phyloP scores from a whole-genome alignment of 2,329 filamentous ascomycete genomes.

The Alternaria consortialis region DNA sequence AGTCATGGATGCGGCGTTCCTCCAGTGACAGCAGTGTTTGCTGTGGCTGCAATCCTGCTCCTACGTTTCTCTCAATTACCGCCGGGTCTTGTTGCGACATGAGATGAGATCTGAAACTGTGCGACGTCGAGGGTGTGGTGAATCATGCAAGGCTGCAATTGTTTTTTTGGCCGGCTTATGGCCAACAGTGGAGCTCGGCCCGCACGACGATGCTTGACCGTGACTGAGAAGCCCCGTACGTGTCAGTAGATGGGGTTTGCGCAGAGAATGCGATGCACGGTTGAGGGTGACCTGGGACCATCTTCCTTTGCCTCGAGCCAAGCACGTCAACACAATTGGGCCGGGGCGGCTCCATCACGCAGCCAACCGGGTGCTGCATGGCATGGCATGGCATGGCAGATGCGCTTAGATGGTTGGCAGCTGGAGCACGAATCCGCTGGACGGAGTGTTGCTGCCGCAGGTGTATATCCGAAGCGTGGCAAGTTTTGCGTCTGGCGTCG shows the following conservation, averaged over 20 bases:
- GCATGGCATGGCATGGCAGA: constrained; percentile 9
- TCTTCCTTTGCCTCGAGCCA: constrained; percentile 12
- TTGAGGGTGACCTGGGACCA: constrained; percentile 16
- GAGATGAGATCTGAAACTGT: constrained; percentile 25
- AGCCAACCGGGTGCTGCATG: constrained; percentile 25
- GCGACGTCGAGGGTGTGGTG: constrained; percentile 17
- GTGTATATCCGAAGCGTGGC: constrained; percentile 31
- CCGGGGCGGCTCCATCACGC: constrained; percentile 27
- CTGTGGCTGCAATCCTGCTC: not conserved
- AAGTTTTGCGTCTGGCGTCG: constrained; percentile 21
- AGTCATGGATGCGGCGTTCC: constrained; percentile 21
- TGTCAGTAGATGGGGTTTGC: constrained; percentile 37
- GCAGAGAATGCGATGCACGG: constrained; percentile 35
- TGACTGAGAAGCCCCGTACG: constrained; percentile 16
- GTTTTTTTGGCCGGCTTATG: constrained; percentile 21
- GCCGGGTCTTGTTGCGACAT: not conserved
- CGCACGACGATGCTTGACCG: constrained; percentile 29
- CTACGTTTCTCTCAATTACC: not conserved
- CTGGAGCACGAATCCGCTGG: not conserved
- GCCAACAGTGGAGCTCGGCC: constrained; percentile 36
- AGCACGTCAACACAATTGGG: constrained; percentile 22
- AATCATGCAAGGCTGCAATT: constrained; percentile 28
- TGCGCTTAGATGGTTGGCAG: constrained; percentile 8
- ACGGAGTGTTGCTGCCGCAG: constrained; percentile 17
- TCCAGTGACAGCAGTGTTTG: constrained; percentile 22